A percentile compares a stretch with the other conserved stretches of the same genome.
Evolutionary conservation across 139 green algal species (phyloP).

Genomic region (Tetraselmis striata): DNA sequence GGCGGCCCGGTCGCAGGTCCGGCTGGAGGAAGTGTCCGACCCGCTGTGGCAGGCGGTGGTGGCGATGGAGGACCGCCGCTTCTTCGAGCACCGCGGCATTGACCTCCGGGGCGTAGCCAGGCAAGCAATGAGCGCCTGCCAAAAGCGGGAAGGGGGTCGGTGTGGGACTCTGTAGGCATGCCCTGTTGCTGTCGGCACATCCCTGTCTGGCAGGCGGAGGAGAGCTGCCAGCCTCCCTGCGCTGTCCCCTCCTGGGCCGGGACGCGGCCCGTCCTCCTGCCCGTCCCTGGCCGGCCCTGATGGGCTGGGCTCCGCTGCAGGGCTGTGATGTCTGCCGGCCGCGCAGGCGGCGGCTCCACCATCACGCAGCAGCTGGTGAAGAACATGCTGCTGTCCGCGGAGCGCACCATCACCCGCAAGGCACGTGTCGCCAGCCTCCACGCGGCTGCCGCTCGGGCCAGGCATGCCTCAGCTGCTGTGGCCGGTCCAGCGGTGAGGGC

Average conservation of each 20-base stretch:
- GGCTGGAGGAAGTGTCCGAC: background rate
- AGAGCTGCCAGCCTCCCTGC: too few relatives aligned
- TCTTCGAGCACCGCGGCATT: slow-evolving; percentile 48
- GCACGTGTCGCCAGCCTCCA: background rate
- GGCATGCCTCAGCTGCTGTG: background rate
- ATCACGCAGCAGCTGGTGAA: slow-evolving; percentile 59
- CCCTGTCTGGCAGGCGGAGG: too few relatives aligned
- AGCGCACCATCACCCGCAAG: slow-evolving; percentile 44
- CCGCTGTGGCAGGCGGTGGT: slow-evolving; percentile 38
- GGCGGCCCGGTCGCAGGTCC: too few relatives aligned
- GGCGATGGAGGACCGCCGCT: slow-evolving; percentile 43
- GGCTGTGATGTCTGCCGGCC: slow-evolving; percentile 33
- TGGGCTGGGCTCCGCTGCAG: too few relatives aligned
- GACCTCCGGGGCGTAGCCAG: slow-evolving; percentile 36
- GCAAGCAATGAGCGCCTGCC: too few relatives aligned
- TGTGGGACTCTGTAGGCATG: too few relatives aligned
- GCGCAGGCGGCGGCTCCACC: slow-evolving; percentile 43
- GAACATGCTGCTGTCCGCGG: slow-evolving; percentile 45
- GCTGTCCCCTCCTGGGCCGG: too few relatives aligned
- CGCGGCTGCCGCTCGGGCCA: background rate
- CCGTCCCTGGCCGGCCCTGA: too few relatives aligned
- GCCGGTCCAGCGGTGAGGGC: too few relatives aligned
- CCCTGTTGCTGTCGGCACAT: too few relatives aligned
- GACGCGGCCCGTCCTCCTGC: too few relatives aligned
- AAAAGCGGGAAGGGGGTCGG: too few relatives aligned